phyloP scores from a whole-genome alignment of 1,139 yeast species.

The Candida dubliniensis region DNA sequence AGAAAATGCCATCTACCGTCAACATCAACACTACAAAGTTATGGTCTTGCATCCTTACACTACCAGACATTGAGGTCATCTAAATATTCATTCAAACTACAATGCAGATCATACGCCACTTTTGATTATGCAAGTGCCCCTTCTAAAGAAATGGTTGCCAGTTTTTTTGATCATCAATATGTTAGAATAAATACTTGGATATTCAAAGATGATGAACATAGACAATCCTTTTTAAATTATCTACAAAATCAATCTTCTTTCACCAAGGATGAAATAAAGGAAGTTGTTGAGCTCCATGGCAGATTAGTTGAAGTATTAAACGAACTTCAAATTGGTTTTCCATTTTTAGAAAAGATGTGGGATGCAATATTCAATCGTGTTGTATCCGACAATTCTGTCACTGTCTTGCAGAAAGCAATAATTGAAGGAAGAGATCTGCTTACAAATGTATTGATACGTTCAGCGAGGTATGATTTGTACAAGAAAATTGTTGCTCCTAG shows the following conservation, averaged over 20 bases:
- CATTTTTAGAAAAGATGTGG: slow-evolving; percentile 8
- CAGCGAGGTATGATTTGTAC: slow-evolving; percentile 6
- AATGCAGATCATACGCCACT: neutral
- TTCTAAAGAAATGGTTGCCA: slow-evolving; percentile 4
- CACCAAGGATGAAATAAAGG: slow-evolving; percentile 13
- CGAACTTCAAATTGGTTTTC: slow-evolving; percentile 9
- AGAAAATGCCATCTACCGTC: neutral
- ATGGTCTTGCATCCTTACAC: neutral
- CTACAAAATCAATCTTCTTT: slow-evolving; percentile 9
- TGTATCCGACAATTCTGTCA: neutral
- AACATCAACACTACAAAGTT: neutral
- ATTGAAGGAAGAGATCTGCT: slow-evolving; percentile 4
- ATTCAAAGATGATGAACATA: slow-evolving; percentile 12
- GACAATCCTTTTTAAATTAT: slow-evolving; percentile 13
- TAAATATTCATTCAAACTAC: neutral
- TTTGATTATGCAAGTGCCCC: slow-evolving; percentile 3
- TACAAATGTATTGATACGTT: slow-evolving; percentile 1
- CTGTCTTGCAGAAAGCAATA: slow-evolving; percentile 1
- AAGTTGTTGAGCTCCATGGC: slow-evolving; percentile 11
- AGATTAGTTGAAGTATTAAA: slow-evolving; percentile 7
- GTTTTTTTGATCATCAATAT: slow-evolving; percentile 11
- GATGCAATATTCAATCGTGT: slow-evolving; percentile 1
- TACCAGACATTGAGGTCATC: neutral
- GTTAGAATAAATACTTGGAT: slow-evolving; percentile 17
- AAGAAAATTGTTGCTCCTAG: slow-evolving; percentile 8